Evolutionary conservation across 2,329 filamentous ascomycete genomes (phyloP).

Genomic region (Ceratocystis papillata): DNA sequence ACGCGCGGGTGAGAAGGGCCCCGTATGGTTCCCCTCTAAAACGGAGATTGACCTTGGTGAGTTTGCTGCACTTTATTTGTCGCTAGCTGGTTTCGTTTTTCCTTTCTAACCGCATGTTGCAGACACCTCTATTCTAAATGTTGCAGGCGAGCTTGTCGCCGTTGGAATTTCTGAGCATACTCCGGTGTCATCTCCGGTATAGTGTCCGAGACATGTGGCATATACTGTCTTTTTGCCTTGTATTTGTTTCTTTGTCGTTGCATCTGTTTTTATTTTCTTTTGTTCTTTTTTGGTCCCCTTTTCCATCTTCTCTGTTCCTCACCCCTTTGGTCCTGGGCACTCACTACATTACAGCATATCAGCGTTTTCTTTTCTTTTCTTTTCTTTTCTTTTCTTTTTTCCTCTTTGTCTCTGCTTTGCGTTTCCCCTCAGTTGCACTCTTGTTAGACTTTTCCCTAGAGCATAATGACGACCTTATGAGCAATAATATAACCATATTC

Average conservation of each 20-base stretch:
- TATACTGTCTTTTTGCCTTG: not conserved
- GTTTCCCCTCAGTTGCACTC: not conserved
- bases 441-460: conserved; percentile 12
- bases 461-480: conserved; percentile 12
- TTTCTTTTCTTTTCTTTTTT: not conserved
- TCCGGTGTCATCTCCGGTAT: conserved; percentile 13
- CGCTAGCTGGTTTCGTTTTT: not conserved
- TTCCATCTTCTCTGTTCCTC: not conserved
- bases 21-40: conserved; percentile 23
- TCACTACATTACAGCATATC: conserved; percentile 3
- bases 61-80: not conserved
- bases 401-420: not conserved
- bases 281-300: not conserved
- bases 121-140: conserved; percentile 21
- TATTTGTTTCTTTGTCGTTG: not conserved
- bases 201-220: not conserved
- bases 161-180: conserved; percentile 13
- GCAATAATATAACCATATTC: conserved; percentile 5
- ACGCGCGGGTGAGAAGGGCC: conserved; percentile 18
- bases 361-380: not conserved
- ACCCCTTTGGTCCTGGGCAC: not conserved
- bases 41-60: conserved; percentile 24
- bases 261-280: not conserved
- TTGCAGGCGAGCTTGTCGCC: conserved; percentile 16
- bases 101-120: not conserved